These are phyloP conservation scores for Wickerhamiella domercqiae DNA, from an alignment of 805 yeast genomes.

Conservation along the genomic window DNA sequence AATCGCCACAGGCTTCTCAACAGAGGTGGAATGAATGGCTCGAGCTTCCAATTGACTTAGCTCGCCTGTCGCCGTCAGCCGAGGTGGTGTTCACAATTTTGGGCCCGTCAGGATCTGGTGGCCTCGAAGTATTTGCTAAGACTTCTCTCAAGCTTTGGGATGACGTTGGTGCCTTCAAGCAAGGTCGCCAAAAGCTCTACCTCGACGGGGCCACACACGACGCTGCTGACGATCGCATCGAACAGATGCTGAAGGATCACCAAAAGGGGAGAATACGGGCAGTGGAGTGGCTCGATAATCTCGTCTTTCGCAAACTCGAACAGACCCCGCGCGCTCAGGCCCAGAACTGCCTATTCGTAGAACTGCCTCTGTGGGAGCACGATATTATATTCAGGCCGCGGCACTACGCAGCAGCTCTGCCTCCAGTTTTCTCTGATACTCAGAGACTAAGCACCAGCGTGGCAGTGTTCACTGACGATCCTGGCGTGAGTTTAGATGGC, in stretches of 20 bases:
- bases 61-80: conserved; percentile 53
- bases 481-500: conserved; percentile 2
- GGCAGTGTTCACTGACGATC: conserved; percentile 10
- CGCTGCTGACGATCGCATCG: conserved; percentile 32
- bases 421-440: conserved; percentile 14
- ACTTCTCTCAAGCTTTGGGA: conserved; percentile 49
- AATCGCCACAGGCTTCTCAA: conserved; percentile 23
- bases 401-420: conserved; percentile 13
- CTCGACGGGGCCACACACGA: conserved; percentile 18
- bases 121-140: conserved; percentile 39
- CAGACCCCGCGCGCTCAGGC: conserved; percentile 11
- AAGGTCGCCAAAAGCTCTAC: conserved; percentile 51
- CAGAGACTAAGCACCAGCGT: conserved; percentile 19
- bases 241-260: conserved; percentile 40
- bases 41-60: conserved; percentile 52
- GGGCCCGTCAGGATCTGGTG: conserved; percentile 42
- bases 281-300: conserved; percentile 59
- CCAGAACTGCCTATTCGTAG: conserved; percentile 33
- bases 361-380: conserved; percentile 49
- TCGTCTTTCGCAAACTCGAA: conserved; percentile 43
- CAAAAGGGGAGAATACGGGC: conserved; percentile 51
- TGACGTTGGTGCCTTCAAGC: conserved; percentile 42
- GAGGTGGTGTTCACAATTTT: conserved; percentile 46
- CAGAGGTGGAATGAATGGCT: conserved; percentile 62
- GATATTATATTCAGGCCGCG: conserved; percentile 57